Conservation (phyloP, 805 yeast genomes). For the Saccharomycopsis babjevae region DNA sequence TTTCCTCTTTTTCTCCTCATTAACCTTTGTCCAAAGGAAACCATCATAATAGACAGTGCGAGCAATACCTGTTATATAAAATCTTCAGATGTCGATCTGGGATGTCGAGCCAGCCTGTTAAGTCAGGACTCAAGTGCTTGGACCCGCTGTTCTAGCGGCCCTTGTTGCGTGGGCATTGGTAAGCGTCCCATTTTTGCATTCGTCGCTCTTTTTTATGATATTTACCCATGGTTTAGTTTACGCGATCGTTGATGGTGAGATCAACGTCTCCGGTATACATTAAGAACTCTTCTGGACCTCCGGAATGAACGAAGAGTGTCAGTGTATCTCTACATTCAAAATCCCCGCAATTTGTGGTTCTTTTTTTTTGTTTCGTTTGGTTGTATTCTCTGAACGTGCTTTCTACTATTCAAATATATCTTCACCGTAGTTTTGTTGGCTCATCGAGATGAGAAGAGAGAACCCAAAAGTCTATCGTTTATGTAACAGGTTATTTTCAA, state of each 20-base stretch:
- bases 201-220: constrained; percentile 2
- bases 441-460: too few relatives aligned
- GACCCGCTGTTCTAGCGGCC: neutral
- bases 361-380: too few relatives aligned
- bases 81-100: neutral
- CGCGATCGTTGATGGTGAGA: constrained; percentile 14
- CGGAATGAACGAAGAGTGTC: constrained; percentile 12
- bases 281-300: constrained; percentile 12
- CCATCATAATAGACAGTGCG: constrained; percentile 16
- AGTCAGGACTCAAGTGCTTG: neutral
- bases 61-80: neutral
- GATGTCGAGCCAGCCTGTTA: neutral
- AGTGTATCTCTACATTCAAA: constrained; percentile 8
- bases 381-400: too few relatives aligned
- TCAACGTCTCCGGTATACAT: constrained; percentile 2
- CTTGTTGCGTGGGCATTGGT: neutral
- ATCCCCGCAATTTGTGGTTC: neutral
- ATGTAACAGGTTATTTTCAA: too few relatives aligned
- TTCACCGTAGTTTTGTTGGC: too few relatives aligned
- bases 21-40: constrained; percentile 7
- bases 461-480: neutral
- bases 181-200: neutral
- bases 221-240: constrained; percentile 1
- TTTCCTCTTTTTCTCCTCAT: neutral
- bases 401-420: too few relatives aligned